Evolutionary conservation across 73 alveolate species (phyloP), one percentile per base, ranked within the genome.

Genomic region (Paramecium caudatum): DNA sequence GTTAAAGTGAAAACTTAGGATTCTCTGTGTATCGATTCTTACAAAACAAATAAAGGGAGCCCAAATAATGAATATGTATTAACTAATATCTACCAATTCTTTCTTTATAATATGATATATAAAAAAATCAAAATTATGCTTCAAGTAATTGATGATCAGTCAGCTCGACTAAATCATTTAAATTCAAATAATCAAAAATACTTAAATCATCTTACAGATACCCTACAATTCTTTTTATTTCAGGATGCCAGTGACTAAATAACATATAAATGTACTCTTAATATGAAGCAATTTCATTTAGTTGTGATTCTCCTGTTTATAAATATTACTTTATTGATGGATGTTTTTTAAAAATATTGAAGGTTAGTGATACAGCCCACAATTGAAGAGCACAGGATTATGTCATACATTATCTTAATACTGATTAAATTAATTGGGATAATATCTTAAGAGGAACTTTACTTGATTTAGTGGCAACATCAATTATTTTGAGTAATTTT

Each of bases 171-270:
- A 68, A 34, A 16, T 68, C 84, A 4, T 68, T 32, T 0, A 68
- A 49, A 13, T 68, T 68, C 25, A 74, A 39, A 74, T 74, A 74
- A 74, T 74, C 88, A n/a, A 74, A 74, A 8, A 41, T 41, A 27
- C 39, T 21, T 74, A 74, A n/a, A 16, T 74, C 88, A 45, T 74
- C 88, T 0, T 74, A 33, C 19, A 74, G 16, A 74, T 74, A 74
- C n/a, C 47, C 21, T 30, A 74, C 37, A 15, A 74, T 74, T 43
- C 27, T 37, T 13, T 37, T 41, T 21, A 74, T 74, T 13, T 74
- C 88, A 3, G 69, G 69, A 74, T 74, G 65, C 88, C 88, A 74
- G 12, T 74, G 68, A 10, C 68, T 74, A 41, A 37, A 15, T 74
- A 2, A 19, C 17, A 39, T 16, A 34, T 3, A 27, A 39, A 74